Percentiles rank a stretch among this genome's conserved stretches.
Evolutionary conservation across 306 rosid genomes (phyloP).

Genomic region (Dalbergia cultrata): DNA sequence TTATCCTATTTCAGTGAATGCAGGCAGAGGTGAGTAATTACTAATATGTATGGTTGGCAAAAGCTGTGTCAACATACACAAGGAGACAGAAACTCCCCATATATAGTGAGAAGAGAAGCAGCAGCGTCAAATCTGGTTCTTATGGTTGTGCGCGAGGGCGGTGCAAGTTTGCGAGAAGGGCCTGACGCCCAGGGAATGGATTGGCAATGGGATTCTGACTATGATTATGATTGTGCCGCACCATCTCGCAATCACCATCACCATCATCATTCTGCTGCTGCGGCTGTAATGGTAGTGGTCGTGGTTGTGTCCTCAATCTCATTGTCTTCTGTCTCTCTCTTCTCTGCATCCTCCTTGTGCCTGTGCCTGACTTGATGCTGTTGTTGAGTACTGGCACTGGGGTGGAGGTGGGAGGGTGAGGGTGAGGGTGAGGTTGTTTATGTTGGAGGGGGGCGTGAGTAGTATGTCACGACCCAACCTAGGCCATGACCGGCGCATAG

Average conservation of each 20-base stretch:
- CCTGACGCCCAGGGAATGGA: slow-evolving; percentile 63
- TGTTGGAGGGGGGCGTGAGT: not conserved
- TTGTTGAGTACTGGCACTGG: too few relatives aligned
- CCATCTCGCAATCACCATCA: not conserved
- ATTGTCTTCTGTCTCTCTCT: slow-evolving; percentile 49
- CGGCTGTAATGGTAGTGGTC: not conserved
- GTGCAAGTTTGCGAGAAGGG: slow-evolving; percentile 16
- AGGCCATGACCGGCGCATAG: too few relatives aligned
- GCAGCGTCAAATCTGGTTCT: not conserved
- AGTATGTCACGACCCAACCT: too few relatives aligned
- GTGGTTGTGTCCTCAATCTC: not conserved
- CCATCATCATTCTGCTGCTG: not conserved
- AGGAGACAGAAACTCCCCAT: too few relatives aligned
- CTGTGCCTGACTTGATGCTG: not conserved
- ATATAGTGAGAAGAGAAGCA: not conserved
- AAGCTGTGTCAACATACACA: too few relatives aligned
- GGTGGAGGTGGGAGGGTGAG: not conserved
- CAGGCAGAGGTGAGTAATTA: too few relatives aligned
- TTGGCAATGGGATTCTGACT: slow-evolving; percentile 2
- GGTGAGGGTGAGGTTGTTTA: not conserved
- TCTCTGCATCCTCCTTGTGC: slow-evolving; percentile 44
- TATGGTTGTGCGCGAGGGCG: not conserved
- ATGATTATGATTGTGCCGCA: not conserved
- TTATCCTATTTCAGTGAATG: too few relatives aligned
- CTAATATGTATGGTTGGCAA: too few relatives aligned